phyloP scores from a whole-genome alignment of 371 early-diverging fungal species.

The Lichtheimia ornata region DNA sequence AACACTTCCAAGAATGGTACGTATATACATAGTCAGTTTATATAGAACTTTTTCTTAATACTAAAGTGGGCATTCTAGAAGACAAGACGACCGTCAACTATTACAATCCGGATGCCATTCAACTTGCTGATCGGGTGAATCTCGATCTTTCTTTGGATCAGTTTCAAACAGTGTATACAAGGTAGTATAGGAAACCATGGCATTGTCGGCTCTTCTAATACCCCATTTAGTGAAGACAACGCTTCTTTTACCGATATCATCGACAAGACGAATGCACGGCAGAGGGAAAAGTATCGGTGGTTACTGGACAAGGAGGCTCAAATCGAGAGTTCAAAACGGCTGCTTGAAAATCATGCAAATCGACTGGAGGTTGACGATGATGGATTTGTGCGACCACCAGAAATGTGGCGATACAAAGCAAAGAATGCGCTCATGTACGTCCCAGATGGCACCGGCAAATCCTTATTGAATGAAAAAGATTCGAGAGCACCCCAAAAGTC shows the following conservation, averaged over 20 bases:
- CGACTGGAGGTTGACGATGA: conserved; percentile 10
- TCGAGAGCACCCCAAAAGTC: conserved; percentile 54
- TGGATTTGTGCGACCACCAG: conserved; percentile 27
- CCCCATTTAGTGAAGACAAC: conserved; percentile 70
- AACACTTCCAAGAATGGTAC: neutral
- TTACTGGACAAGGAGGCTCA: conserved; percentile 62
- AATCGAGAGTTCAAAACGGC: conserved; percentile 23
- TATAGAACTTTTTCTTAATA: too few relatives aligned
- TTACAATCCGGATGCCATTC: conserved; percentile 30
- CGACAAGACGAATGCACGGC: conserved; percentile 61
- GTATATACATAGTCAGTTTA: neutral
- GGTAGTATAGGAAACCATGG: conserved; percentile 19
- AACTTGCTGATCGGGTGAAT: conserved; percentile 42
- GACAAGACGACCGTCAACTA: conserved; percentile 23
- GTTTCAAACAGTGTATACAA: conserved; percentile 78
- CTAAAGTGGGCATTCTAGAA: too few relatives aligned
- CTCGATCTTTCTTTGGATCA: conserved; percentile 55
- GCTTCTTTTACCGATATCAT: conserved; percentile 75
- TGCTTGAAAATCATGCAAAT: conserved; percentile 6
- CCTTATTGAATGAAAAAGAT: conserved; percentile 34
- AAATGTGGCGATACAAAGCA: conserved; percentile 60
- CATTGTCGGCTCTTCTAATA: neutral
- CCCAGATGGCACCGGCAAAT: conserved; percentile 49
- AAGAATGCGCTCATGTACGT: conserved; percentile 70
- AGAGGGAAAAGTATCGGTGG: conserved; percentile 68